These are phyloP conservation scores for Phaeodactylum tricornutum DNA, from an alignment of 108 stramenopile genomes.

Conservation along the genomic window DNA sequence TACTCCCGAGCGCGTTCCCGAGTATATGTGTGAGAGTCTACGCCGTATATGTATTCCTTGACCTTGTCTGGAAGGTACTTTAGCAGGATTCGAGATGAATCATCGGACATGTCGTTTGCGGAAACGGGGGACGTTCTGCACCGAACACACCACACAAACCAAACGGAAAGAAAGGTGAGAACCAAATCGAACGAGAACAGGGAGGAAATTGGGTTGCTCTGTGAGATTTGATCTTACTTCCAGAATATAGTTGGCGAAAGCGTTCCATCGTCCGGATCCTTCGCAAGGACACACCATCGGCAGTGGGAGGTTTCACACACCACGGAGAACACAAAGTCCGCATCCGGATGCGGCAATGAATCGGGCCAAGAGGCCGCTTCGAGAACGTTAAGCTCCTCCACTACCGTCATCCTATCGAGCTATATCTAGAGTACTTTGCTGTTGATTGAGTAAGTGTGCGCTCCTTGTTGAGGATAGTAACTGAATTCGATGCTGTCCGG, in stretches of 20 bases:
- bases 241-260: slow-evolving; percentile 50
- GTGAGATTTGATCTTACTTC: slow-evolving; percentile 31
- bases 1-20: neutral
- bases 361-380: slow-evolving; percentile 20
- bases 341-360: slow-evolving; percentile 11
- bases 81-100: slow-evolving; percentile 9
- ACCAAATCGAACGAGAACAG: neutral
- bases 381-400: neutral
- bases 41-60: slow-evolving; percentile 14
- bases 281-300: slow-evolving; percentile 64
- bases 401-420: no score
- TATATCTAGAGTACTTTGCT: no score
- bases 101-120: slow-evolving; percentile 8
- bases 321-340: slow-evolving; percentile 19
- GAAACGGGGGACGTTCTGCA: slow-evolving; percentile 14
- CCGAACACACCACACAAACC: neutral
- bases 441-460: no score
- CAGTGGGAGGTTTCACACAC: slow-evolving; percentile 53
- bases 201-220: neutral
- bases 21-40: slow-evolving; percentile 6
- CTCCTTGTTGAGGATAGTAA: no score
- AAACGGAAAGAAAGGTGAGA: neutral
- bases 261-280: slow-evolving; percentile 7
- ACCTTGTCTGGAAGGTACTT: slow-evolving; percentile 9
- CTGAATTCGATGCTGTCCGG: no score